Base-by-base conservation (phyloP, 306 rosid species). In the Hippophae gyantsensis region DNA sequence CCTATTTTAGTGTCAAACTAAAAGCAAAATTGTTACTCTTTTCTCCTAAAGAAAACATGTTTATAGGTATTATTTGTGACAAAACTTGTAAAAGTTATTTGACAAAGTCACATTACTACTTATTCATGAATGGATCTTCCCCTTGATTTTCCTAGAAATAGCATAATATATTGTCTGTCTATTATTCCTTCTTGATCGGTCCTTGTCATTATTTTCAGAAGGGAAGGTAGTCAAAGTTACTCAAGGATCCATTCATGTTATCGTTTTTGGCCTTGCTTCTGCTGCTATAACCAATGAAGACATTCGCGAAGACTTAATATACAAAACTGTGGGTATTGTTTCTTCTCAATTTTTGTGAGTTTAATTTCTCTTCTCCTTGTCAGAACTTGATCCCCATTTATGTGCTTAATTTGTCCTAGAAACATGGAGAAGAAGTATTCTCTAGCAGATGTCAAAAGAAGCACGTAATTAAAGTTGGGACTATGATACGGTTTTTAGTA, bases 11-110 rank as follows among this genome's bases (percentile, higher is more conserved):
- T 13, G 90, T 88, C 66, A 66, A 58, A 43, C 58, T 86, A 11
- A 80, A 73, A 47, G 87, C 76, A 26, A 82, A 77, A 51, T 38
- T 82, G 63, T 75, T 93, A 12, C 88, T 86, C 45, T 88, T 84
- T 71, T 84, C 89, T 57, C 94, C 96, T 6, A 84, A 79, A 67
- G 95, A 94, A n/a, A 56, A 86, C 67, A 86, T 77, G 99, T 85
- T 82, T 62, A 64, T 88, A 83, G 99, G 96, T 88, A 61, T 54
- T 23, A 7, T 46, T 14, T 48, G 38, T 7, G 13, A 8, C 50
- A 0, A 18, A 18, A 5, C 6, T 57, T 43, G 11, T 6, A 42
- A n/a, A 40, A 7, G 0, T 49, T 13, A 9, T 50, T 6, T 6
- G 7, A 13, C 2, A 13, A 10, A 3, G 44, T 25, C 6, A 53